Evolutionary conservation across 1,284 basidiomycete genomes (phyloP).

Genomic region (Irpex sp.): DNA sequence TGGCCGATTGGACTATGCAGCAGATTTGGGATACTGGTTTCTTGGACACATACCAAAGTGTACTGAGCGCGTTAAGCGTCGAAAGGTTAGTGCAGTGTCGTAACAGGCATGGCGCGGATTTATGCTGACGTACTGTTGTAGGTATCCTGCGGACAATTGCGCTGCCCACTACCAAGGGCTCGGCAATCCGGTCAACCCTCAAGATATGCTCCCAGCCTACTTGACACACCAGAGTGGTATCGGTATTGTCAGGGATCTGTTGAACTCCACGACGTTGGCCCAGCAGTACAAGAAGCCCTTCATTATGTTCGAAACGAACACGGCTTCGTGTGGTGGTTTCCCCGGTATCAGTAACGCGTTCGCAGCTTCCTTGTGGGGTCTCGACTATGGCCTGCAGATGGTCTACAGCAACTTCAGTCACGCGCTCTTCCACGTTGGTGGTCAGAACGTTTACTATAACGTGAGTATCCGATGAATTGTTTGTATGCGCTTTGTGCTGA

Average conservation of each 20-base stretch:
- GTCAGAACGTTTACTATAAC: slow-evolving; percentile 64
- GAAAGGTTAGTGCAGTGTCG: slow-evolving; percentile 37
- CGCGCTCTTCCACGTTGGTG: slow-evolving; percentile 59
- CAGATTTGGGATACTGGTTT: slow-evolving; percentile 56
- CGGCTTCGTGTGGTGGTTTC: slow-evolving; percentile 69
- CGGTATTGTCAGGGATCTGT: slow-evolving; percentile 41
- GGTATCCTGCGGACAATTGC: slow-evolving; percentile 57
- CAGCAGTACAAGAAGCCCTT: slow-evolving; percentile 36
- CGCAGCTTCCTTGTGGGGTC: slow-evolving; percentile 41
- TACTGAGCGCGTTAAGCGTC: slow-evolving; percentile 46
- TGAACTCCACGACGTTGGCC: slow-evolving; percentile 42
- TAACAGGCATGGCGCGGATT: neutral
- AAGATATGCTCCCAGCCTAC: slow-evolving; percentile 47
- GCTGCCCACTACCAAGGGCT: slow-evolving; percentile 39
- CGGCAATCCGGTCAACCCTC: slow-evolving; percentile 32
- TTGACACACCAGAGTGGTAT: slow-evolving; percentile 49
- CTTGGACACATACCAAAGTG: slow-evolving; percentile 39
- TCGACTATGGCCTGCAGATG: slow-evolving; percentile 34
- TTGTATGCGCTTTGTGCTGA: neutral
- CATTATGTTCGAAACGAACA: slow-evolving; percentile 53
- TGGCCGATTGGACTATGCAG: slow-evolving; percentile 44
- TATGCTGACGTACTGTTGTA: slow-evolving; percentile 8
- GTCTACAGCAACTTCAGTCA: slow-evolving; percentile 54
- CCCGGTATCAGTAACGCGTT: slow-evolving; percentile 67
- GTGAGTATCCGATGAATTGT: slow-evolving; percentile 28